These are phyloP conservation scores for Brassica nigra DNA, from an alignment of 345 rosid genomes.

Conservation along the genomic window DNA sequence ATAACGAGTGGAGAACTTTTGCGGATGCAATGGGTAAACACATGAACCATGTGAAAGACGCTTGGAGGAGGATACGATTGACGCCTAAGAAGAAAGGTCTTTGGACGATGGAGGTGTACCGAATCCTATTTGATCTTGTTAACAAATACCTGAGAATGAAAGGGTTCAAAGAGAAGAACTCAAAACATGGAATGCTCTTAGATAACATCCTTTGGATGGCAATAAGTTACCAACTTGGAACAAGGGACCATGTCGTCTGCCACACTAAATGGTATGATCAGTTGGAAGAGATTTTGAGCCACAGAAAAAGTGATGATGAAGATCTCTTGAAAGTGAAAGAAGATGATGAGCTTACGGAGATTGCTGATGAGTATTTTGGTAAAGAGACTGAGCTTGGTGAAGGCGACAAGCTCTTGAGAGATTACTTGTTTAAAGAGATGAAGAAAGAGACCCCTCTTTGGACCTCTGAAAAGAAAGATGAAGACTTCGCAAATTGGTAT, in stretches of 20 bases:
- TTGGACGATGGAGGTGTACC: conserved; percentile 62
- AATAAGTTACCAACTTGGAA: conserved; percentile 52
- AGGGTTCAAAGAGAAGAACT: conserved; percentile 47
- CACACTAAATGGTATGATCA: conserved; percentile 65
- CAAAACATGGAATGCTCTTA: conserved; percentile 68
- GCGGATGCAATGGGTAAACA: conserved; percentile 63
- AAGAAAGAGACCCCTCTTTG: too few species aligned
- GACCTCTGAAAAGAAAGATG: too few species aligned
- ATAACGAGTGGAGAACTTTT: conserved; percentile 63
- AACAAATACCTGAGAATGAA: conserved; percentile 61
- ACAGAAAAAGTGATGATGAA: too few species aligned
- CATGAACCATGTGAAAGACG: conserved; percentile 72
- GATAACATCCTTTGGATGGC: conserved; percentile 77
- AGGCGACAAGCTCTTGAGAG: too few species aligned
- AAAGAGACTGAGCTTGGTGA: too few species aligned
- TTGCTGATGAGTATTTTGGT: too few species aligned
- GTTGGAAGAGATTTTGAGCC: conserved; percentile 15
- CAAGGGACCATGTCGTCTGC: conserved; percentile 46
- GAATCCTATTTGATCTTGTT: conserved; percentile 62
- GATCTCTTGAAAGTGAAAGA: too few species aligned
- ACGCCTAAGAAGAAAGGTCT: conserved; percentile 45
- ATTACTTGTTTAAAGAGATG: too few species aligned
- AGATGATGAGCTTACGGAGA: too few species aligned
- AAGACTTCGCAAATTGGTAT: too few species aligned
- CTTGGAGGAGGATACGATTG: conserved; percentile 63